Evolutionary conservation across 202 grass and related monocot genomes (phyloP), one percentile per base, ranked within the genome.

Genomic region (Schoenoplectus triqueter): DNA sequence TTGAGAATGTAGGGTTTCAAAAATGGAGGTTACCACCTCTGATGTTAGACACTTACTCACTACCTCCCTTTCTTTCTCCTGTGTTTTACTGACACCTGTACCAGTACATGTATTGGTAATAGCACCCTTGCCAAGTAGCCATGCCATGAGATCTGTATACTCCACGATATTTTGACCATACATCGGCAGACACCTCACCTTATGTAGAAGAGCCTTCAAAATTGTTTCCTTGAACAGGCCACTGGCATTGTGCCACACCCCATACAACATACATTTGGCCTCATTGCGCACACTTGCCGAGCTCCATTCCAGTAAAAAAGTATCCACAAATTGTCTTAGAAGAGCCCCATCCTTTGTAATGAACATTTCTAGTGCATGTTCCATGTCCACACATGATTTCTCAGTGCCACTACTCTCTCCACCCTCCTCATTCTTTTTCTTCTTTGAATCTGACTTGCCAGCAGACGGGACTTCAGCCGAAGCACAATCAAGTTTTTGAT

Each of bases 141-240:
- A 93, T 50, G 88, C 85, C 88, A 98, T 93, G 61, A 98, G 91
- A 39, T 98, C 92, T 82, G 87, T 98, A 86, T 95, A 98, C 73
- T 98, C 95, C 66, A 93, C 80, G 22, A 95, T 98, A 80, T 93
- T 98, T 78, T 95, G 95, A 31, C 95, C 95, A 82, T 98, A 95
- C 68, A 90, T 89, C 2, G 95, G 95, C 74, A 98, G 88, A 86
- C 76, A 81, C 85, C 81, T 88, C 73, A 98, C 93, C 85, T 98
- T 98, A 40, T 90, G 75, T 62, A 98, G 82, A 79, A 98, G 93
- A 74, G 66, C 82, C 48, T 87, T 91, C 68, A 95, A 63, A 83
- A 98, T 88, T 31, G 78, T 84, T 84, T 98, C 95, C 88, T 86
- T 94, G 66, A 95, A 92, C 9, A 48, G 80, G 14, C 73, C 87